A percentile compares a stretch with the other conserved stretches of the same genome.
Evolutionary conservation across 2,329 filamentous ascomycete genomes (phyloP).

Genomic region (Pseudocercospora musae): DNA sequence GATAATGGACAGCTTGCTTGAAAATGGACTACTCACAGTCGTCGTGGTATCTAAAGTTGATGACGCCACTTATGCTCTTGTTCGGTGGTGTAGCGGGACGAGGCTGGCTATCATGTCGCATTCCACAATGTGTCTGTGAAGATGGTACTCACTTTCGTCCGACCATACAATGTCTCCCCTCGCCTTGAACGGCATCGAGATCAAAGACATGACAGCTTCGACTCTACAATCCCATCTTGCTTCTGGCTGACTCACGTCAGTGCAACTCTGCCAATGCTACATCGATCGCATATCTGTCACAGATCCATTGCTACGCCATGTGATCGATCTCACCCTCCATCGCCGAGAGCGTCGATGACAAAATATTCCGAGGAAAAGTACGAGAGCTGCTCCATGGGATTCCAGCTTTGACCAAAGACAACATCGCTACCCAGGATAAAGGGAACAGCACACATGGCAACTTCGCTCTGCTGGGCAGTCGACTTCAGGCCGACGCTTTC

Average conservation of each 20-base stretch:
- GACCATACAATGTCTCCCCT: background rate
- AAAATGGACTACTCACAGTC: background rate
- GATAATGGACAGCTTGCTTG: background rate
- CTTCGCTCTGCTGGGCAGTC: slow-evolving; percentile 13
- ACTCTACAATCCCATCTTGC: background rate
- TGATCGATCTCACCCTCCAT: slow-evolving; percentile 9
- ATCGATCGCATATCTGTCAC: slow-evolving; percentile 4
- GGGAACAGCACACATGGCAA: slow-evolving; percentile 18
- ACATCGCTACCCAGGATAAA: slow-evolving; percentile 20
- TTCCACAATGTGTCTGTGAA: background rate
- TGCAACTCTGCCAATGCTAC: slow-evolving; percentile 4
- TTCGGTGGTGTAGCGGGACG: background rate
- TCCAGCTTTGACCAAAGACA: slow-evolving; percentile 39
- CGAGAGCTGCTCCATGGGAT: slow-evolving; percentile 41
- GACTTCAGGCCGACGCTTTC: slow-evolving; percentile 13
- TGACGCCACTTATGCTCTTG: background rate
- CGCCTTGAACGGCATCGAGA: slow-evolving; percentile 45
- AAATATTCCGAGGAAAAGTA: slow-evolving; percentile 34
- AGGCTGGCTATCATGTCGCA: background rate
- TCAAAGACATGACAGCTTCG: slow-evolving; percentile 54
- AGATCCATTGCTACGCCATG: slow-evolving; percentile 5
- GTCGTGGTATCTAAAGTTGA: background rate
- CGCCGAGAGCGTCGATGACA: slow-evolving; percentile 39
- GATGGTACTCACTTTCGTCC: background rate
- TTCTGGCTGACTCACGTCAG: slow-evolving; percentile 1